A percentile compares a stretch with the other conserved stretches of the same genome.
Evolutionary conservation across 129 eudicot genomes (phyloP).

Genomic region (Gnaphalium uliginosum): DNA sequence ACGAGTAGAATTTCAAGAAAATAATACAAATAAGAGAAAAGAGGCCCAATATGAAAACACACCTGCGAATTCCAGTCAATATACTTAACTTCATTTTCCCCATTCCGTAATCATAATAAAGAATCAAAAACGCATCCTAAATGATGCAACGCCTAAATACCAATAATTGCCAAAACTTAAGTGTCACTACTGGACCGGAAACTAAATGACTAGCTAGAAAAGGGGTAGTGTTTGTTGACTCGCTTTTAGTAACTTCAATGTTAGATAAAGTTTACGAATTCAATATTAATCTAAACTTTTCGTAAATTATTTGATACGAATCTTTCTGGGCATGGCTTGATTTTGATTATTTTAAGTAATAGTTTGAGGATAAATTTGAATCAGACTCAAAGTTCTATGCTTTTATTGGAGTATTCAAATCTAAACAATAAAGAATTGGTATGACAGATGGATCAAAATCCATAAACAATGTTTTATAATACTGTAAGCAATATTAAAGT

Average conservation of each 20-base stretch:
- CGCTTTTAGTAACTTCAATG: constrained; percentile 14
- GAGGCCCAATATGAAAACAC: constrained; percentile 41
- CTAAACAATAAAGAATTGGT: constrained; percentile 20
- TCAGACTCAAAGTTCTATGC: constrained; percentile 26
- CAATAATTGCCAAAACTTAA: background rate
- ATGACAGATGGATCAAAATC: constrained; percentile 27
- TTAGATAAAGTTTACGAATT: constrained; percentile 24
- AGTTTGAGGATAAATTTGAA: constrained; percentile 14
- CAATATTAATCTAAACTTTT: constrained; percentile 13
- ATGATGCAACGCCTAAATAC: background rate
- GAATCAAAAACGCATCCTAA: background rate
- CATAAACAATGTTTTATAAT: constrained; percentile 12
- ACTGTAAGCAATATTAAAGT: constrained; percentile 22
- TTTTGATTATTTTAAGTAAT: constrained; percentile 23
- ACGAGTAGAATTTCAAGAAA: constrained; percentile 55
- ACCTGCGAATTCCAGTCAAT: constrained; percentile 41
- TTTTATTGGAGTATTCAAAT: constrained; percentile 15
- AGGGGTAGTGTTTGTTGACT: background rate
- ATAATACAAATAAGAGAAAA: constrained; percentile 42
- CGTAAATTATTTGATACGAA: constrained; percentile 21
- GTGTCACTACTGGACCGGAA: background rate
- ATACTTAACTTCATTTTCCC: constrained; percentile 37
- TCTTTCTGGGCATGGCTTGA: constrained; percentile 18
- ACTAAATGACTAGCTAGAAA: constrained; percentile 14
- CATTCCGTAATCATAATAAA: background rate